Base-by-base conservation (phyloP, 2,329 filamentous ascomycete species). In the Paraconiothyrium brasiliense region DNA sequence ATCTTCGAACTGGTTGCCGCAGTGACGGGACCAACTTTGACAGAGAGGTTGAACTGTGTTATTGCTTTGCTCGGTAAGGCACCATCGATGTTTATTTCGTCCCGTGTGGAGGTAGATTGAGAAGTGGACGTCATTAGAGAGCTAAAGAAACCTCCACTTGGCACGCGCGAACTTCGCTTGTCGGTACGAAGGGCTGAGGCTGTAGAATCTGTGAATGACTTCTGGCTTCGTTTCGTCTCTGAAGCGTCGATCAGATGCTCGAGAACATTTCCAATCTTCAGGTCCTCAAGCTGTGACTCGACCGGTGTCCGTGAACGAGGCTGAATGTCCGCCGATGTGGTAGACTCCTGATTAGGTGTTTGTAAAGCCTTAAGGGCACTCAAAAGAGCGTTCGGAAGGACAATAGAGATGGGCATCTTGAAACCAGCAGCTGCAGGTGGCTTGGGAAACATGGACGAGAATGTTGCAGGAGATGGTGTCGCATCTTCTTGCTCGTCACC, bases 401-500 rank as follows among this genome's bases (percentile, higher is more conserved):
- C 60, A 13, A 69, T 44, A 2, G 57, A 67, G n/a, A 70, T 58
- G 7, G 71, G 69, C 4, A 71, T 39, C 35, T 52, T 52, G 7
- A 52, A 7, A 3, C 16, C 34, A 39, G 20, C 20, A 24, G 49
- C 10, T 13, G 34, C 16, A 13, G 10, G 16, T 27, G 49, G 49
- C n/a, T 52, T 41, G 3, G 47, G 8, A 50, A 37, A 57, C 64
- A 27, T 58, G 60, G 32, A 63, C 54, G 62, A 62, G 9, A 62
- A 57, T 60, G 61, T 8, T 59, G 61, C 57, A 1, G 66, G 61
- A 10, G 67, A 54, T 5, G 70, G 43, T 30, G 68, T 55, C 22
- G 56, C 46, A 10, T 63, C 58, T 34, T 80, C 78, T 13, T 84
- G 79, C 1, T 84, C 82, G 4, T 80, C 78, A 24, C 71, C 67